Conservation (phyloP, 1,284 basidiomycete genomes). For the Irpex rosettiformis region DNA sequence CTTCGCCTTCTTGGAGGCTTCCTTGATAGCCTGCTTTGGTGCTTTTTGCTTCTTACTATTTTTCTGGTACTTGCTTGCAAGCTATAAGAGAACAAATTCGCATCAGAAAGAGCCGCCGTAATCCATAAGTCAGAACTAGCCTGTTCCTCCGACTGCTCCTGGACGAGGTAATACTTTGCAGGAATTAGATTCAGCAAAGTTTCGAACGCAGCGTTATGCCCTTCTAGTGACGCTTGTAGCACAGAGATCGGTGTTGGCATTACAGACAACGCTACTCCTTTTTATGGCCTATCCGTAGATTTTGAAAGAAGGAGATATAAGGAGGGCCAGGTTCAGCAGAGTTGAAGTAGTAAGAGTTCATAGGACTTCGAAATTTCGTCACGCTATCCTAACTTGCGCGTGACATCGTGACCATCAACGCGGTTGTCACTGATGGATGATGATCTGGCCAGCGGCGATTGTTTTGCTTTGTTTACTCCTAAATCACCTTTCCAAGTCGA, state of each 20-base stretch:
- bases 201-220: constrained; percentile 83
- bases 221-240: constrained; percentile 68
- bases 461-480: neutral
- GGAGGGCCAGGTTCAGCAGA: neutral
- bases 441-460: neutral
- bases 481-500: too few relatives aligned
- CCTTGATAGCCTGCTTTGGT: constrained; percentile 80
- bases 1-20: constrained; percentile 82
- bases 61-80: constrained; percentile 79
- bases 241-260: constrained; percentile 51
- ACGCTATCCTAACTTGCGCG: neutral
- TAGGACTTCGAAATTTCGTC: neutral
- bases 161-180: constrained; percentile 80
- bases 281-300: neutral
- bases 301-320: neutral
- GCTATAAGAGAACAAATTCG: constrained; percentile 25
- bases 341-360: neutral
- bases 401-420: neutral
- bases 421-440: neutral
- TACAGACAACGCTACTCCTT: neutral
- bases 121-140: constrained; percentile 30
- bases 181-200: constrained; percentile 81
- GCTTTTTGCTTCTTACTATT: constrained; percentile 85
- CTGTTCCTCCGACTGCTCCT: constrained; percentile 67
- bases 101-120: neutral